Base-by-base conservation (phyloP, 495 filamentous ascomycete species). In the Hypoxylon fuscum region DNA sequence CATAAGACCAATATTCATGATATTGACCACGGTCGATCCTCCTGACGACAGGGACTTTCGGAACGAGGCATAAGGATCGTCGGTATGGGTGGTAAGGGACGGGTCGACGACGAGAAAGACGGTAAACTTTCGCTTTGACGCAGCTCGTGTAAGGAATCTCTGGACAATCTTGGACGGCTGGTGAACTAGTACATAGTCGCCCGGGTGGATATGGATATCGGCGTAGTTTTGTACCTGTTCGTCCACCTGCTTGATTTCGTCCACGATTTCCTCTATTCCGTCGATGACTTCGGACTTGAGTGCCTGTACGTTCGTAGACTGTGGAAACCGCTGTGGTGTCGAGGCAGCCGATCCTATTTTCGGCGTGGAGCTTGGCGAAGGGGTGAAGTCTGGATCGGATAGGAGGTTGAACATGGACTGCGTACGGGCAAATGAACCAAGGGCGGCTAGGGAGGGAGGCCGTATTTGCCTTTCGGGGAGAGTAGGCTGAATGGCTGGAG, bases 381-480 rank as follows among this genome's bases (percentile, higher is more conserved):
- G 53, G 4, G 55, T 45, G 29, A 68, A 58, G 60, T 51, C 22
- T 59, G 62, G 53, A 57, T 72, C 32, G 48, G 88, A 85, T 41
- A 96, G 88, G 23, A 96, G 83, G 70, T 88, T 92, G 76, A 97
- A 94, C 84, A 96, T 92, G 14, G 90, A 94, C 64, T 81, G 82
- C 8, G 76, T 74, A 44, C 80, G 76, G 9, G 82, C 78, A 47
- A 88, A 83, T 0, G 87, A 85, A 1, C 80, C 80, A 15, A 83
- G 77, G 0, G 84, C 76, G 2, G 80, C 70, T 0, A 82, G 52
- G 9, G 90, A 70, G 18, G 82, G 75, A 22, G 85, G 88, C 18
- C 88, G 79, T 51, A 80, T 76, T 0, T 76, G 44, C 14, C 52
- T 55, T 21, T 59, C 46, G 38, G 65, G 34, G 21, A 59, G 63